Base-by-base conservation (phyloP, 2,329 filamentous ascomycete genomes). In the Arthroderma uncinatum region DNA sequence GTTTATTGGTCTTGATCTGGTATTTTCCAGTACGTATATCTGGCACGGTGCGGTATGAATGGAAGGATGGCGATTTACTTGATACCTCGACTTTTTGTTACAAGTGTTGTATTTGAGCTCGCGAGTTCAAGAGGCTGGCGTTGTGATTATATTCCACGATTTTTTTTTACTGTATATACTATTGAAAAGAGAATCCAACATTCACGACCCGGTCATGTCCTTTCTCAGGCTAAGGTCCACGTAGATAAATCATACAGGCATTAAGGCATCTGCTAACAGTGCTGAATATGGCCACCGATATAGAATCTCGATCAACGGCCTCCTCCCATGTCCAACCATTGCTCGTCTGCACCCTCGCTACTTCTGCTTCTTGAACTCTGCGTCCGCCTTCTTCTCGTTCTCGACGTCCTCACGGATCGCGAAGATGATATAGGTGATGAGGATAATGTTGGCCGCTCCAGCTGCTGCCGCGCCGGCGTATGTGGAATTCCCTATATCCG, bases 371-470 rank as follows among this genome's bases (percentile, higher is more conserved):
- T 77, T 68, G 60, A 83, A 80, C 65, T 84, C 79, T 25, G 78
- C 76, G 28, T 78, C 66, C 6, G 68, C 76, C 2, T 87, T 84
- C 64, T 73, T 72, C 85, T 88, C 93, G 59, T 88, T 90, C 69
- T 81, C 82, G 74, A 82, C 77, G 67, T 97, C 93, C 70, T 98
- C 93, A 60, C 80, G 84, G 81, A 95, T 91, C 2, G 93, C 93
- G 19, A 95, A 89, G 57, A 96, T 75, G 44, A 97, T 82, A 71
- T 97, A 98, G n/a, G 80, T 83, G 58, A 97, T 81, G 54, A 98
- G 76, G 2, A 98, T 89, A 1, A 94, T 81, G 65, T 98, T 98
- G 10, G 93, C 93, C 70, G 94, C 83, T 54, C 97, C 74, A 19
- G 93, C 93, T 1, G 93, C 93, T 34, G 87, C 76, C 0, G 83